A percentile compares a stretch with the other conserved stretches of the same genome.
These are phyloP conservation scores for Pseudopithomyces chartarum DNA, from an alignment of 2,329 filamentous ascomycete genomes.

Conservation along the genomic window DNA sequence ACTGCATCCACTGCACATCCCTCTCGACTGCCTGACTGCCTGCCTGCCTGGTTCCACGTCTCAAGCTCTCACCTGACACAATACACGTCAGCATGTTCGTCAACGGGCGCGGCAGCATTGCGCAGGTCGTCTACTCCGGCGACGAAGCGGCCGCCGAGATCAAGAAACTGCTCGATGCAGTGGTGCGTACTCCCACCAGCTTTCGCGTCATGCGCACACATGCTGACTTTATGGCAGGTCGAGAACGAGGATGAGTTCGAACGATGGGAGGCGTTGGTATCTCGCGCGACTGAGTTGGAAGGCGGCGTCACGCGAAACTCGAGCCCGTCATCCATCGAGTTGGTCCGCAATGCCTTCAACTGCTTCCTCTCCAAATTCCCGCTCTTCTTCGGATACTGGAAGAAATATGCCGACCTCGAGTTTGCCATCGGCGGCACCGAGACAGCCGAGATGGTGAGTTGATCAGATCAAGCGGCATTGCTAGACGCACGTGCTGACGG, in stretches of 20 bases:
- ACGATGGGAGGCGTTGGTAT: conserved; percentile 90
- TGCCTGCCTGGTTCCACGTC: no score
- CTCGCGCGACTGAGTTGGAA: conserved; percentile 81
- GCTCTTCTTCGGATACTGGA: conserved; percentile 97
- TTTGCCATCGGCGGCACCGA: conserved; percentile 97
- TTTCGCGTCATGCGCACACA: neutral
- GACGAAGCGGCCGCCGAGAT: conserved; percentile 61
- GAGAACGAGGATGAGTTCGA: conserved; percentile 90
- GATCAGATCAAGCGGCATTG: neutral
- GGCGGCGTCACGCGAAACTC: conserved; percentile 96
- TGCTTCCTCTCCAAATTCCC: conserved; percentile 93
- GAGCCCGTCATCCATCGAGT: conserved; percentile 87
- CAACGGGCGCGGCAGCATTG: conserved; percentile 37
- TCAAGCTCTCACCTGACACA: neutral
- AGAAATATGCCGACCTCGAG: conserved; percentile 97
- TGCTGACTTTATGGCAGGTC: conserved; percentile 47
- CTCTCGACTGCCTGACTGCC: neutral
- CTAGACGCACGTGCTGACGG: conserved; percentile 7
- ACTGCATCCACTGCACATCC: neutral
- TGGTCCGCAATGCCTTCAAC: conserved; percentile 87
- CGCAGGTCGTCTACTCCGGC: conserved; percentile 36
- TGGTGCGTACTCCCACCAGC: conserved; percentile 62
- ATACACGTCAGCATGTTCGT: conserved; percentile 30
- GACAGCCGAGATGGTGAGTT: conserved; percentile 86
- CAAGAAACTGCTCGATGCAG: conserved; percentile 75